phyloP scores from a whole-genome alignment of 2,329 filamentous ascomycete species.

The Paecilomyces fulvus region DNA sequence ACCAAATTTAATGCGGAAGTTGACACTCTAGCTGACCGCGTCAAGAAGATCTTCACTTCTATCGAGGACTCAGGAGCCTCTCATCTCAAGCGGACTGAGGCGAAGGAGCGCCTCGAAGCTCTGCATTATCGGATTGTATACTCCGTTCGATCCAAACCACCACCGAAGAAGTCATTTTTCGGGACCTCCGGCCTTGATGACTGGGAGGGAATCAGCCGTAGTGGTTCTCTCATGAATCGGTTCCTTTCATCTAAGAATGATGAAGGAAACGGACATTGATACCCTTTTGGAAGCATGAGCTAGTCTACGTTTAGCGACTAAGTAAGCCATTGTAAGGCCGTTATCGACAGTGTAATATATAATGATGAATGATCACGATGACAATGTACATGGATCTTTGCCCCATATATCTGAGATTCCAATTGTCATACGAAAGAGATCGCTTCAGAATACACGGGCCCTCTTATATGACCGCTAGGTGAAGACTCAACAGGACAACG shows the following conservation, averaged over 20 bases:
- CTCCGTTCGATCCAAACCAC: slow-evolving; percentile 58
- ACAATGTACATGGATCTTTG: not conserved
- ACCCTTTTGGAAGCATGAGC: slow-evolving; percentile 6
- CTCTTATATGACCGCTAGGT: not conserved
- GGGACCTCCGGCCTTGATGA: slow-evolving; percentile 11
- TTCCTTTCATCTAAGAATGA: slow-evolving; percentile 5
- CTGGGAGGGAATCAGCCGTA: slow-evolving; percentile 3
- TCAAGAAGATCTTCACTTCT: slow-evolving; percentile 49
- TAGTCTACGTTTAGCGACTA: slow-evolving; percentile 1
- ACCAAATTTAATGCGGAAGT: slow-evolving; percentile 60
- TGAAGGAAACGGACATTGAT: slow-evolving; percentile 2
- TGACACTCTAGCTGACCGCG: slow-evolving; percentile 54
- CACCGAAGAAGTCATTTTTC: slow-evolving; percentile 42
- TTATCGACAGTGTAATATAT: slow-evolving; percentile 2
- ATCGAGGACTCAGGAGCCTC: slow-evolving; percentile 70
- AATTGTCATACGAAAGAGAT: slow-evolving; percentile 1
- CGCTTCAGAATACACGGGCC: not conserved
- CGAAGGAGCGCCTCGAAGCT: slow-evolving; percentile 66
- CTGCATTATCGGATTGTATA: slow-evolving; percentile 66
- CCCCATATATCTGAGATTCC: not conserved
- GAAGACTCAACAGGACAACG: not conserved
- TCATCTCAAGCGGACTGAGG: slow-evolving; percentile 63
- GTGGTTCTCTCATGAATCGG: slow-evolving; percentile 3
- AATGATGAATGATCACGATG: not conserved
- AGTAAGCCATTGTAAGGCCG: slow-evolving; percentile 10